Percentiles rank a stretch among this genome's conserved stretches.
phyloP scores from a whole-genome alignment of 768 basidiomycete genomes.

The Leucocoprinus sp. region DNA sequence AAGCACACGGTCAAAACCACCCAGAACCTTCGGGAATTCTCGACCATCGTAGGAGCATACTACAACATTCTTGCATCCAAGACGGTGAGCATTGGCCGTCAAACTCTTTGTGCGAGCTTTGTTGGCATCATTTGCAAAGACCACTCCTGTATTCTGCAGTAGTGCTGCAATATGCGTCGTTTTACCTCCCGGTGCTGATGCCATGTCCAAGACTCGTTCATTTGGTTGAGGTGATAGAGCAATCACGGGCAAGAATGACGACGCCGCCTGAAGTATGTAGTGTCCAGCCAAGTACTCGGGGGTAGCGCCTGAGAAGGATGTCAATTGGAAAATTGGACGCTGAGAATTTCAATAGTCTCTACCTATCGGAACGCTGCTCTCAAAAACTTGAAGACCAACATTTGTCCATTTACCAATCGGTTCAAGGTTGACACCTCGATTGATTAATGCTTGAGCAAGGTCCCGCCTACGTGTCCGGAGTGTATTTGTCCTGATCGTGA shows the following conservation, averaged over 20 bases:
- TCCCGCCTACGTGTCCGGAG: conserved; percentile 89
- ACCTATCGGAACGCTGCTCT: conserved; percentile 91
- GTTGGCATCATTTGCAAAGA: conserved; percentile 96
- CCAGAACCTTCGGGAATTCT: conserved; percentile 98
- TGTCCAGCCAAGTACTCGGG: conserved; percentile 99
- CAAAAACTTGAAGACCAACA: conserved; percentile 97
- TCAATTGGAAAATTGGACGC: background rate
- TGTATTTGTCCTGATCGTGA: conserved; percentile 97
- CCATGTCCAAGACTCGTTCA: conserved; percentile 96
- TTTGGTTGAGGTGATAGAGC: conserved; percentile 88
- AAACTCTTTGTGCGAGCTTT: conserved; percentile 93
- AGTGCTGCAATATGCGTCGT: conserved; percentile 97
- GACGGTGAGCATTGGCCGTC: conserved; percentile 91
- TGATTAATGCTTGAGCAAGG: conserved; percentile 87
- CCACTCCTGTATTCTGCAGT: conserved; percentile 93
- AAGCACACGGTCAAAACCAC: conserved; percentile 95
- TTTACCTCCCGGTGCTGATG: conserved; percentile 96
- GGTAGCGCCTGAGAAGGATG: conserved; percentile 47
- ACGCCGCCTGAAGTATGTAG: conserved; percentile 99
- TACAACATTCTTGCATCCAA: conserved; percentile 97
- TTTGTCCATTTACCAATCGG: conserved; percentile 99
- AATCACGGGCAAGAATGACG: conserved; percentile 98
- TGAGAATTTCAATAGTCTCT: background rate
- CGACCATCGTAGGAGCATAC: conserved; percentile 96
- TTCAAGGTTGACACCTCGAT: conserved; percentile 94